phyloP scores from a whole-genome alignment of 305 asterid species.

The Rubia tinctorum region DNA sequence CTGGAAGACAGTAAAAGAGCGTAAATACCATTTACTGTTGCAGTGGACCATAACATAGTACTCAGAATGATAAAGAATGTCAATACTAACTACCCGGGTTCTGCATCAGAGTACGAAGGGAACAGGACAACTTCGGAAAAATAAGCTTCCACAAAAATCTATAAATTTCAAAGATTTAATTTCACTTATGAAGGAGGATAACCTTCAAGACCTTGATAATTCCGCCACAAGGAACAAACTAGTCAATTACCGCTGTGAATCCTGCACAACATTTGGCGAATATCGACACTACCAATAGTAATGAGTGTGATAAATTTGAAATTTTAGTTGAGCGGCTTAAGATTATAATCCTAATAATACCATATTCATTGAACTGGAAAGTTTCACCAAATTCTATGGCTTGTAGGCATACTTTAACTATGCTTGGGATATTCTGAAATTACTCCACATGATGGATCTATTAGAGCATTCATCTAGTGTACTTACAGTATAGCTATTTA shows the following conservation, averaged over 20 bases:
- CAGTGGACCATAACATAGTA: neutral
- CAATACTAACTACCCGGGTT: neutral
- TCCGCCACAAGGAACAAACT: neutral
- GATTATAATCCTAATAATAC: neutral
- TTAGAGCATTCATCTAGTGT: neutral
- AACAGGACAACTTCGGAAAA: neutral
- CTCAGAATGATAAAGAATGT: neutral
- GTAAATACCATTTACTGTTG: constrained; percentile 6
- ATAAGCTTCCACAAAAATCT: neutral
- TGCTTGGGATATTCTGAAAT: neutral
- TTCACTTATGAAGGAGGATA: neutral
- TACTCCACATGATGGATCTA: neutral
- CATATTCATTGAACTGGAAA: neutral
- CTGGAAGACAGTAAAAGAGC: constrained; percentile 35
- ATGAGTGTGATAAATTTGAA: neutral
- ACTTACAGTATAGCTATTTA: neutral
- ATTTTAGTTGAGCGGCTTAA: neutral
- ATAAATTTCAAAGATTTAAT: neutral
- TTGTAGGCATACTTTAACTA: neutral
- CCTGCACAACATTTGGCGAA: neutral
- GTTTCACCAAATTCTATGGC: neutral
- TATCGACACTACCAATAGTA: neutral
- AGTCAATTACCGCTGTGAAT: neutral
- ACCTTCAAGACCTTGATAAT: neutral
- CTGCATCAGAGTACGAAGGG: neutral